phyloP scores from a whole-genome alignment of 495 filamentous ascomycete genomes.

The Penicillium longicatenatum region DNA sequence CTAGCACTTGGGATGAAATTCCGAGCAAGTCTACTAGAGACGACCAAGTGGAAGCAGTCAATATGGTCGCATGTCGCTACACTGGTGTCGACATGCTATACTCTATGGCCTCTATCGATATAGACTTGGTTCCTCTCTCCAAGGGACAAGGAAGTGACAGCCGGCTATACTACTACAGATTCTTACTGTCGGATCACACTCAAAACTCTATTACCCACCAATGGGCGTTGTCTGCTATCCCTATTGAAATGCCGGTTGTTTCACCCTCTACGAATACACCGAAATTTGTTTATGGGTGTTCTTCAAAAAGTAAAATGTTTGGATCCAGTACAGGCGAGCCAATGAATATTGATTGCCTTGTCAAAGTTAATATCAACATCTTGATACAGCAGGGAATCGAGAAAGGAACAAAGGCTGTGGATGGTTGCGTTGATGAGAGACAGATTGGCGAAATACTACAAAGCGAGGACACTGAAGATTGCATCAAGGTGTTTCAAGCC shows the following conservation, averaged over 20 bases:
- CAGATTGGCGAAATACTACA: not conserved
- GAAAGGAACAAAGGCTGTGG: not conserved
- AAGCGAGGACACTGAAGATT: slow-evolving; percentile 7
- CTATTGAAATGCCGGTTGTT: slow-evolving; percentile 13
- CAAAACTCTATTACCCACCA: not conserved
- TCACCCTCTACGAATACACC: not conserved
- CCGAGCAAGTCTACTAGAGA: not conserved
- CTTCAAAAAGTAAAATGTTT: slow-evolving; percentile 7
- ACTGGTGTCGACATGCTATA: slow-evolving; percentile 61
- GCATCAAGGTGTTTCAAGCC: slow-evolving; percentile 10
- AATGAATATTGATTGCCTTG: slow-evolving; percentile 11
- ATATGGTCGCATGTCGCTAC: slow-evolving; percentile 63
- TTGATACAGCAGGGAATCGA: slow-evolving; percentile 8
- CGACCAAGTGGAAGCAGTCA: slow-evolving; percentile 36
- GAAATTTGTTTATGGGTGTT: slow-evolving; percentile 10
- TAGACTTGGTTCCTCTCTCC: slow-evolving; percentile 14
- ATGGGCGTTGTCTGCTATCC: slow-evolving; percentile 11
- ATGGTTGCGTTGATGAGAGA: slow-evolving; percentile 11
- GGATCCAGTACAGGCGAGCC: slow-evolving; percentile 8
- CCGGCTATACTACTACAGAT: slow-evolving; percentile 66
- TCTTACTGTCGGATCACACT: slow-evolving; percentile 24
- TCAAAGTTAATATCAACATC: slow-evolving; percentile 7
- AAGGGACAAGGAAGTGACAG: slow-evolving; percentile 59
- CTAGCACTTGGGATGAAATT: slow-evolving; percentile 61
- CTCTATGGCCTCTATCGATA: slow-evolving; percentile 57